These are phyloP conservation scores for Quercus parvula DNA, from an alignment of 306 rosid genomes.

Conservation along the genomic window DNA sequence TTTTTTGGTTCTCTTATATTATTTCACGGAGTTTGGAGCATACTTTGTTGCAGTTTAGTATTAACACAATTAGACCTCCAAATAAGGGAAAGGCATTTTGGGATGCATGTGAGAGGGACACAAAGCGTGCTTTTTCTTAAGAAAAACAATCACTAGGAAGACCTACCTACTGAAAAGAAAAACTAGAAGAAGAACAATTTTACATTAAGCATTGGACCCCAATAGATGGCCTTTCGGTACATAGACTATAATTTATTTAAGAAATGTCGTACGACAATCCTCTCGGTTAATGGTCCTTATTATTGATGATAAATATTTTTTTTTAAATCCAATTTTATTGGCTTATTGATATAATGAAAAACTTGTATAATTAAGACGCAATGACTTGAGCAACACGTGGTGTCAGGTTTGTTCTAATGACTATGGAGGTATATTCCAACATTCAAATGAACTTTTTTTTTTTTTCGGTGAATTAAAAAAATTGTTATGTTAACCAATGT, in stretches of 20 bases:
- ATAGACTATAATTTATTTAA: neutral
- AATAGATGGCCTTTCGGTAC: conserved; percentile 5
- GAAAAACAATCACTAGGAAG: conserved; percentile 34
- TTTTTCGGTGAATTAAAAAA: too few species aligned
- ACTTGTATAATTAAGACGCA: neutral
- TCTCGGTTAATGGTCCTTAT: conserved; percentile 2
- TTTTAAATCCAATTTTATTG: neutral
- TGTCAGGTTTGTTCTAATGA: neutral
- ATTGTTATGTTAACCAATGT: too few species aligned
- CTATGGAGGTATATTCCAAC: neutral
- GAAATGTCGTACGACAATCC: neutral
- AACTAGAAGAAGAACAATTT: neutral
- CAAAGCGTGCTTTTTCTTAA: conserved; percentile 26
- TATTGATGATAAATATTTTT: neutral
- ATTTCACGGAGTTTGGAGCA: conserved; percentile 1
- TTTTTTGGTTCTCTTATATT: neutral
- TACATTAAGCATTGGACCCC: neutral
- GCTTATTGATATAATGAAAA: neutral
- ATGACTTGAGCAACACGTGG: neutral
- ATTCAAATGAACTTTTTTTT: too few species aligned
- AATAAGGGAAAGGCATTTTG: conserved; percentile 38
- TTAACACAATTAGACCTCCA: conserved; percentile 22
- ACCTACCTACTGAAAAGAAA: conserved; percentile 13
- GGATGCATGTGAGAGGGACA: conserved; percentile 46
- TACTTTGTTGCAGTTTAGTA: conserved; percentile 5